Conservation (phyloP, 192 early-diverging fungal species). For the Bifiguratus adelaidae region DNA sequence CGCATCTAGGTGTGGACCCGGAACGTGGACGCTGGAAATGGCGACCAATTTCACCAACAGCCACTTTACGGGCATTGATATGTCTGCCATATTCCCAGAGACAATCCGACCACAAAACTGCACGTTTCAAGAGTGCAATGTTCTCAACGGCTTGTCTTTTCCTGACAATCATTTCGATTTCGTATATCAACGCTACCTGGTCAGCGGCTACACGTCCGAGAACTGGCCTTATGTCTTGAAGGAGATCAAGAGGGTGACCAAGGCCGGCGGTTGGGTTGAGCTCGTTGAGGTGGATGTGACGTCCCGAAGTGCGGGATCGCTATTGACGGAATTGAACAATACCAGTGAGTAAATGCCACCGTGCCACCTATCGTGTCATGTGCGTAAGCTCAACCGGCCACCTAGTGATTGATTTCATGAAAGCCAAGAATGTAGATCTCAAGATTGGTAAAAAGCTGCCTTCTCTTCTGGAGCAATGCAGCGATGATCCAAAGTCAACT, state of each 20-base stretch:
- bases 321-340: no score
- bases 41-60: slow-evolving; percentile 14
- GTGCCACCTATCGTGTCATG: no score
- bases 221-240: slow-evolving; percentile 15
- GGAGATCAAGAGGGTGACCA: slow-evolving; percentile 13
- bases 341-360: no score
- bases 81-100: not conserved
- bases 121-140: not conserved
- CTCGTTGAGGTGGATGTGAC: slow-evolving; percentile 23
- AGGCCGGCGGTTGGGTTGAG: slow-evolving; percentile 22
- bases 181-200: slow-evolving; percentile 13
- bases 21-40: slow-evolving; percentile 10
- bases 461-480: not conserved
- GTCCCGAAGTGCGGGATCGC: no score
- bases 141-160: slow-evolving; percentile 4
- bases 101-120: not conserved
- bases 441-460: no score
- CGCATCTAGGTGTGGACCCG: not conserved
- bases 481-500: not conserved
- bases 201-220: slow-evolving; percentile 9
- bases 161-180: slow-evolving; percentile 6
- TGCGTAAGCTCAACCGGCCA: no score
- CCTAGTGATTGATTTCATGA: no score
- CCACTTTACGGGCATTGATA: slow-evolving; percentile 1
- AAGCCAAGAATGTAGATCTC: no score